phyloP scores from a whole-genome alignment of 2,329 filamentous ascomycete species.

The Stachybotrys chlorohalonatus region DNA sequence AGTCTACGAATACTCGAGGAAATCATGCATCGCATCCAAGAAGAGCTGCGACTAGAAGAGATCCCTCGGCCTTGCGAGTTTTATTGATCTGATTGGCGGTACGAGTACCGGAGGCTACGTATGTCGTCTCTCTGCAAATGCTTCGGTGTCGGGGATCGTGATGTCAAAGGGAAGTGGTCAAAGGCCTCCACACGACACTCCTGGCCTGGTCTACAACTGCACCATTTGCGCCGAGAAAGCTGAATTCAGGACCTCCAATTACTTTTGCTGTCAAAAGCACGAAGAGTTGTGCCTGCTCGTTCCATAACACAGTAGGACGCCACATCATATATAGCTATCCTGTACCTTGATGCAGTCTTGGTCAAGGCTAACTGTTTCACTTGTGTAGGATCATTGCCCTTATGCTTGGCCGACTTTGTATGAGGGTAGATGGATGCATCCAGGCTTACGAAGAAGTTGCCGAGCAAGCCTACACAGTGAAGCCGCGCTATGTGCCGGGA shows the following conservation, averaged over 20 bases:
- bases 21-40: constrained; percentile 12
- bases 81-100: constrained; percentile 20
- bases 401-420: constrained; percentile 30
- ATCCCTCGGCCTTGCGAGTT: constrained; percentile 14
- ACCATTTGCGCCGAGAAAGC: no score
- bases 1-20: constrained; percentile 14
- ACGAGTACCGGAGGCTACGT: constrained; percentile 18
- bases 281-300: no score
- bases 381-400: constrained; percentile 25
- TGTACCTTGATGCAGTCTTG: not conserved
- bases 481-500: constrained; percentile 3
- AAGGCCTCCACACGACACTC: no score
- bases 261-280: no score
- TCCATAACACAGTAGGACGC: no score
- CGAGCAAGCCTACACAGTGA: constrained; percentile 3
- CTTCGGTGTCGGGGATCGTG: no score
- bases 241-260: no score
- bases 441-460: constrained; percentile 10
- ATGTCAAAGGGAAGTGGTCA: no score
- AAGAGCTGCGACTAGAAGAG: constrained; percentile 5
- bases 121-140: no score
- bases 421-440: constrained; percentile 27
- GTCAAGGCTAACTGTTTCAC: no score
- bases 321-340: no score
- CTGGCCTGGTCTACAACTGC: no score